These are phyloP conservation scores for Lepidium didymum DNA, from an alignment of 345 rosid species.

Conservation along the genomic window DNA sequence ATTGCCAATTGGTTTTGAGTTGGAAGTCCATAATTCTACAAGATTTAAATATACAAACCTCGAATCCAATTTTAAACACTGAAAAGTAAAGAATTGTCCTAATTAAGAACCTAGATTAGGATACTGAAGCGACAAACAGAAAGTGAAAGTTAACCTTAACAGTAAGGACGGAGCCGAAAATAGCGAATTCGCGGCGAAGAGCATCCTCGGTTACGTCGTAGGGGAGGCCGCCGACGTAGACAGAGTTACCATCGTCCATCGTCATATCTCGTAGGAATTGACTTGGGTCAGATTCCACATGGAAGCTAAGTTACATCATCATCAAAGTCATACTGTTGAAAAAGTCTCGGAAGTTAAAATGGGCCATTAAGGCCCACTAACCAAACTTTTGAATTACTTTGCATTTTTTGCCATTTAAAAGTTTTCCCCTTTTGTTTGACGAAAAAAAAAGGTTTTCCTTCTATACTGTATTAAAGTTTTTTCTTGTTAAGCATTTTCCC, in stretches of 20 bases:
- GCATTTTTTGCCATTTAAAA: background rate
- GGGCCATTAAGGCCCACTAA: conserved; percentile 14
- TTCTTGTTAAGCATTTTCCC: background rate
- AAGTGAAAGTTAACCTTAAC: conserved; percentile 45
- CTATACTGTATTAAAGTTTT: no score
- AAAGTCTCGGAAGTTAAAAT: background rate
- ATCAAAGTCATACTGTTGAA: background rate
- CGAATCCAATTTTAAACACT: no score
- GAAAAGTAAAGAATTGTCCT: background rate
- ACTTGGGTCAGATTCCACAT: background rate
- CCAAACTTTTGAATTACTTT: background rate
- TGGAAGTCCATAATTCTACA: no score
- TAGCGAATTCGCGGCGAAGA: conserved; percentile 53
- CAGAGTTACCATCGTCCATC: conserved; percentile 73
- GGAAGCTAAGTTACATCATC: background rate
- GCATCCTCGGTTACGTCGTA: conserved; percentile 59
- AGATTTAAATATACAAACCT: no score
- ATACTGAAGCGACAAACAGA: background rate
- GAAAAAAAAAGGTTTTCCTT: no score
- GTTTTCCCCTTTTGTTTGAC: background rate
- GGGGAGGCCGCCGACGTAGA: conserved; percentile 89
- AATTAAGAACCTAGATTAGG: conserved; percentile 12
- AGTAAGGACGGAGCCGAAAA: conserved; percentile 60
- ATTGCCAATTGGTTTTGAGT: no score
- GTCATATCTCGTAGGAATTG: conserved; percentile 39